Conservation (phyloP, 306 rosid species). For the Castanea sativa region DNA sequence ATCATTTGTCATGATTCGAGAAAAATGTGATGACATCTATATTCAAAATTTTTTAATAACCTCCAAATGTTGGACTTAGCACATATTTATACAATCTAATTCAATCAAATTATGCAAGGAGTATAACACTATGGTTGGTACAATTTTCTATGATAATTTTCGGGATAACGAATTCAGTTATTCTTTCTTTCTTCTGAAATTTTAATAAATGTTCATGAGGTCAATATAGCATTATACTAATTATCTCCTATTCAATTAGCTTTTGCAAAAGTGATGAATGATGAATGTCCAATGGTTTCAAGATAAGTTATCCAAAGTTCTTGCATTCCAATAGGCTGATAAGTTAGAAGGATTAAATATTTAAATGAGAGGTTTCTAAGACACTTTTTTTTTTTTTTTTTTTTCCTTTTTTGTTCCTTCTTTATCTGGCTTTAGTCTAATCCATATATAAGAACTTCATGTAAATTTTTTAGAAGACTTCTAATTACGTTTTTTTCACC, state of each 20-base stretch:
- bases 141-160: no score
- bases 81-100: no score
- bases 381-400: neutral
- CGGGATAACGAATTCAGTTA: neutral
- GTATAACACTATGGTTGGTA: no score
- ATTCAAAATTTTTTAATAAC: no score
- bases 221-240: neutral
- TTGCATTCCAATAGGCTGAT: neutral
- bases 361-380: neutral
- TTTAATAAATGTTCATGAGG: neutral
- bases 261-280: conserved; percentile 1
- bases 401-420: neutral
- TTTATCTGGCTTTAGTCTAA: neutral
- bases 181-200: neutral
- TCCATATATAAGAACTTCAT: neutral
- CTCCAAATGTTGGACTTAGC: no score
- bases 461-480: neutral
- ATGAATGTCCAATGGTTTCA: neutral
- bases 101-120: no score
- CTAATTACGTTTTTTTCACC: neutral
- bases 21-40: no score
- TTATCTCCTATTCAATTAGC: conserved; percentile 6
- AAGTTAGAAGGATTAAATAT: neutral
- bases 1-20: no score
- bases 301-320: neutral